Evolutionary conservation across 768 basidiomycete species (phyloP).

Genomic region (Russula emetica): DNA sequence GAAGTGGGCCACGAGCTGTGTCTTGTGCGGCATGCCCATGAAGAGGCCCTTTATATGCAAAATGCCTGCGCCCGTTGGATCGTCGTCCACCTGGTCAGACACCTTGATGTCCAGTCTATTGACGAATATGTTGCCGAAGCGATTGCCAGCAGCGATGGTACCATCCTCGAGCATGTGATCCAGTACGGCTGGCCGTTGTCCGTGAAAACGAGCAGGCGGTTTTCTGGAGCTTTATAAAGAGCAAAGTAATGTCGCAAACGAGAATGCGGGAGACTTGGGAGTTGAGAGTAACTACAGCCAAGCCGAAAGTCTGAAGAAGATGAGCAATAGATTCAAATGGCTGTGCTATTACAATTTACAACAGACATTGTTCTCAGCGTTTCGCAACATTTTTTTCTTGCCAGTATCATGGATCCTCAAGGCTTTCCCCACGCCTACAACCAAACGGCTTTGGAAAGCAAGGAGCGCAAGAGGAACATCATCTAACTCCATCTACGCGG

Average conservation of each 20-base stretch:
- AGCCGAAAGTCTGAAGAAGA: slow-evolving; percentile 63
- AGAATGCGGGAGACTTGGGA: slow-evolving; percentile 94
- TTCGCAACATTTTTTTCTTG: slow-evolving; percentile 94
- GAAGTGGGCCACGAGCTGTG: slow-evolving; percentile 83
- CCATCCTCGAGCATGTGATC: slow-evolving; percentile 85
- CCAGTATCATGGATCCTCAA: slow-evolving; percentile 93
- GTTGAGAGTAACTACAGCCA: slow-evolving; percentile 81
- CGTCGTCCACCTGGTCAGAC: slow-evolving; percentile 92
- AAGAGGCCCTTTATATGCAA: slow-evolving; percentile 89
- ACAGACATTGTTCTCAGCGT: slow-evolving; percentile 92
- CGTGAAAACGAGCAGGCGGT: slow-evolving; percentile 88
- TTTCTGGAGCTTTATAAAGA: slow-evolving; percentile 92
- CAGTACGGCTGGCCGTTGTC: slow-evolving; percentile 92
- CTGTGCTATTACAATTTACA: background rate
- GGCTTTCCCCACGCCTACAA: slow-evolving; percentile 90
- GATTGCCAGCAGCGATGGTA: slow-evolving; percentile 87
- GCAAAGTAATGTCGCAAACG: slow-evolving; percentile 87
- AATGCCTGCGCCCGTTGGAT: slow-evolving; percentile 95
- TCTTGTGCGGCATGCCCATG: slow-evolving; percentile 97
- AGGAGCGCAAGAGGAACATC: slow-evolving; percentile 88
- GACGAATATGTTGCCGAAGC: slow-evolving; percentile 95
- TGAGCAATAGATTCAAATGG: slow-evolving; percentile 1
- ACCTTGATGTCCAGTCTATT: slow-evolving; percentile 83
- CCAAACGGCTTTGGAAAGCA: slow-evolving; percentile 89
- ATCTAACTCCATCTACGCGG: slow-evolving; percentile 79